phyloP scores from a whole-genome alignment of 2,329 filamentous ascomycete species.

The Nemania serpens region DNA sequence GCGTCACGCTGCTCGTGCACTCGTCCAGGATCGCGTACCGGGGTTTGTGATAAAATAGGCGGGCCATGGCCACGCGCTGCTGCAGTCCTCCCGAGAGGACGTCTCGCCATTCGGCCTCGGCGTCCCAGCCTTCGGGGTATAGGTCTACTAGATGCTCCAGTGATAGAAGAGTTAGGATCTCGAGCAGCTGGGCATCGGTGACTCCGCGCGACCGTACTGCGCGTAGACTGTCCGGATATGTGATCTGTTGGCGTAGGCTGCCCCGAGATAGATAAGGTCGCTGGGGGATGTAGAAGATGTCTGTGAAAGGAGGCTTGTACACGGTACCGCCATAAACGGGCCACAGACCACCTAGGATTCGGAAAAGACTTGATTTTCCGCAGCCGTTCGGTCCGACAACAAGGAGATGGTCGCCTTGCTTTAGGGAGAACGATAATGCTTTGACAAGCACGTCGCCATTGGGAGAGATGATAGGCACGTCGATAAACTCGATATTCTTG shows the following conservation, averaged over 20 bases:
- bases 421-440: slow-evolving; percentile 84
- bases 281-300: slow-evolving; percentile 98
- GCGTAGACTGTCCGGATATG: slow-evolving; percentile 87
- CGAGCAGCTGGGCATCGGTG: slow-evolving; percentile 78
- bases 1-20: slow-evolving; percentile 92
- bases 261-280: slow-evolving; percentile 91
- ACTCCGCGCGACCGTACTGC: slow-evolving; percentile 86
- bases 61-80: slow-evolving; percentile 95
- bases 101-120: slow-evolving; percentile 95
- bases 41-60: slow-evolving; percentile 90
- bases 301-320: slow-evolving; percentile 84
- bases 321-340: slow-evolving; percentile 96
- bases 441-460: slow-evolving; percentile 92
- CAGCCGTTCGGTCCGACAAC: slow-evolving; percentile 97
- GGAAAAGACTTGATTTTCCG: slow-evolving; percentile 94
- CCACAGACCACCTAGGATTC: slow-evolving; percentile 95
- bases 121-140: slow-evolving; percentile 81
- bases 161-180: slow-evolving; percentile 77
- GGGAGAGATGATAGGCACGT: slow-evolving; percentile 89
- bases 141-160: slow-evolving; percentile 82
- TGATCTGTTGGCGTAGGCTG: slow-evolving; percentile 93
- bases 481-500: slow-evolving; percentile 48
- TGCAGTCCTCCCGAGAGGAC: slow-evolving; percentile 90
- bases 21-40: slow-evolving; percentile 96
- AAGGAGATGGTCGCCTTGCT: slow-evolving; percentile 85